Evolutionary conservation across 2,329 filamentous ascomycete genomes (phyloP).

Genomic region (Shiraia bambusicola): DNA sequence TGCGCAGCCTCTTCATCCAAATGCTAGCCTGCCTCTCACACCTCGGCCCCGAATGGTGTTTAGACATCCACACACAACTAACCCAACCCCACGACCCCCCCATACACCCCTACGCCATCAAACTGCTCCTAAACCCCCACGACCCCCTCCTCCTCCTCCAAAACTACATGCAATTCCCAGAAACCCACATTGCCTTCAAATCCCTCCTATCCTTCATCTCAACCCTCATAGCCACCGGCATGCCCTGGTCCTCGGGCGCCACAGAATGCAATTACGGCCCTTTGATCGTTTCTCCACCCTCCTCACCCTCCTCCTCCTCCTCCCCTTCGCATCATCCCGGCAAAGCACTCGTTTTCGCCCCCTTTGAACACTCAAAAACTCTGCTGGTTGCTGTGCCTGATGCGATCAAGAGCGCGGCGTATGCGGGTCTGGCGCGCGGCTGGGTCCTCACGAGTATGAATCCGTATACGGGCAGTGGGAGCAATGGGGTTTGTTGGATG

Average conservation of each 20-base stretch:
- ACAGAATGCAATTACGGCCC: conserved; percentile 36
- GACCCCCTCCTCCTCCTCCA: conserved; percentile 41
- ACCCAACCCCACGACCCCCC: conserved; percentile 12
- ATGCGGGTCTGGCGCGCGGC: conserved; percentile 24
- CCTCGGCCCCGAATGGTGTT: conserved; percentile 45
- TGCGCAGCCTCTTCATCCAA: conserved; percentile 47
- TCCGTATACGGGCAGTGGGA: conserved; percentile 23
- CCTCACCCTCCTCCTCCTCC: conserved; percentile 4
- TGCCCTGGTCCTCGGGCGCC: conserved; percentile 36
- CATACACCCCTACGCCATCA: conserved; percentile 21
- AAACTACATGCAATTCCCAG: conserved; percentile 36
- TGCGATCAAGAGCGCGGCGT: conserved; percentile 23
- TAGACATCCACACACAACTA: conserved; percentile 37
- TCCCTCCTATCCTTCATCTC: conserved; percentile 22
- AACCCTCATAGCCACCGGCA: conserved; percentile 29
- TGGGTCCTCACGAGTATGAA: conserved; percentile 45
- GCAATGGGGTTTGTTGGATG: conserved; percentile 41
- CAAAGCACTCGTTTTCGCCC: conserved; percentile 37
- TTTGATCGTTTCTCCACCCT: conserved; percentile 25
- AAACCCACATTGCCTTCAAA: conserved; percentile 21
- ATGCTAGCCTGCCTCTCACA: conserved; percentile 46
- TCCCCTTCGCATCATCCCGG: conserved; percentile 1
- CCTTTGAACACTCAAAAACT: conserved; percentile 34
- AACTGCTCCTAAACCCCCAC: conserved; percentile 34
- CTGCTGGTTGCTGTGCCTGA: conserved; percentile 36